Evolutionary conservation across 179 eudicot genomes (phyloP), one percentile per base, ranked within the genome.

Genomic region (Silene coronaria): DNA sequence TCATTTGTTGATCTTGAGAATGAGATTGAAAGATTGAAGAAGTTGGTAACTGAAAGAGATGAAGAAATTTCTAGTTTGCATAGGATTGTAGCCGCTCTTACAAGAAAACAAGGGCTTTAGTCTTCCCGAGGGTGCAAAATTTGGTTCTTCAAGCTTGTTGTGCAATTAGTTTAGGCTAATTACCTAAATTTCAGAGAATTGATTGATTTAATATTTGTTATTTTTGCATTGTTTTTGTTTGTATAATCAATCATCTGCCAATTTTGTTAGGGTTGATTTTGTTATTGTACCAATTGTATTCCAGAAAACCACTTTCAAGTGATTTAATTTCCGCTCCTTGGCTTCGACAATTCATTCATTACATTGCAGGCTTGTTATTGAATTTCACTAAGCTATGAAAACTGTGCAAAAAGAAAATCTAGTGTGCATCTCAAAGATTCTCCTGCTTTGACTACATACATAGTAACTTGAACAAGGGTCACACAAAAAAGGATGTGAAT

Each of bases 81-180:
- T 75, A 91, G 86, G 81, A 83, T 95, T 76, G 27, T 92, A 57
- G 87, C 84, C 46, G 87, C 91, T 65, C 87, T 92, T 36, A 84
- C 91, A 24, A 90, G 95, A 84, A 95, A 92, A 85, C 99, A 95
- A 84, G 92, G 91, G 22, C 88, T 91, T 57, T 88, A 79, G 72
- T 67, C 38, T 34, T 14, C 53, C 10, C 7, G 38, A n/a, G 38
- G 34, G 11, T 3, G 26, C 5, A 13, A 32, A 26, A 5, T 16
- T 45, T 38, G 28, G 21, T 30, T 21, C 16, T 51, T 45, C 48
- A 42, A 42, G 48, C 58, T n/a, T 14, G n/a, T 27, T 21, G 62
- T 53, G 19, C 34, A 21, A 19, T 66, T 12, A 27, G 51, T 21
- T 32, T 51, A 28, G 45, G 32, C 48, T 55, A 11, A 16, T 16